Base-by-base conservation (phyloP, 2,329 filamentous ascomycete genomes). In the Aspergillus viridinutans region DNA sequence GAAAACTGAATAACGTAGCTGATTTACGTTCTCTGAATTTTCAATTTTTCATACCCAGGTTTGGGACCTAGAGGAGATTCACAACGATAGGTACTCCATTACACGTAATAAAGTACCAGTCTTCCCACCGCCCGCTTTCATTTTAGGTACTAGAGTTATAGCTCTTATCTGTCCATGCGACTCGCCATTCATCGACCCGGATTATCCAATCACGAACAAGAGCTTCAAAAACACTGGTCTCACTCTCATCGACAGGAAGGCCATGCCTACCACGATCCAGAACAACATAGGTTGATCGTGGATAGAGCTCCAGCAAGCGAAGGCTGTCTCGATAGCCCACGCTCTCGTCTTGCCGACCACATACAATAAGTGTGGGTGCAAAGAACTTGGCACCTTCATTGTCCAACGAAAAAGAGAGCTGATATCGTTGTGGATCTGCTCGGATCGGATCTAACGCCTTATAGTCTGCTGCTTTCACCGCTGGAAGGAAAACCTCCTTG, bases 271-370 rank as follows among this genome's bases (percentile, higher is more conserved):
- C 64, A 21, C 67, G 66, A 54, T 70, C 66, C 35, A 70, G 45
- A 54, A 69, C 61, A 52, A 58, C 56, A 60, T 59, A 67, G 3
- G 62, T 67, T 40, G 66, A 63, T 52, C 63, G 57, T 6, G 66
- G 64, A 57, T 70, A 70, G 12, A 65, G 61, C 53, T 68, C 65
- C 52, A 69, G 48, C 58, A 70, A 54, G 12, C 67, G 64, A 50
- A 69, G 57, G 38, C 64, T 67, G 47, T 70, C 68, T 56, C 68
- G 62, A 58, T 70, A 70, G 14, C 68, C 67, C 40, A 70, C 68
- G 4, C 17, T 55, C 29, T 59, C 59, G 29, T 70, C 68, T 29
- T 70, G 68, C 23, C 68, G 57, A 21, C 68, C 68, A 60, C 63
- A 67, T 38, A 70, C 32, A 54, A 70, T 54, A 28, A 70, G 61